Evolutionary conservation across 2,329 filamentous ascomycete genomes (phyloP), one percentile per base, ranked within the genome.

Genomic region (Plectosphaerella sp.): DNA sequence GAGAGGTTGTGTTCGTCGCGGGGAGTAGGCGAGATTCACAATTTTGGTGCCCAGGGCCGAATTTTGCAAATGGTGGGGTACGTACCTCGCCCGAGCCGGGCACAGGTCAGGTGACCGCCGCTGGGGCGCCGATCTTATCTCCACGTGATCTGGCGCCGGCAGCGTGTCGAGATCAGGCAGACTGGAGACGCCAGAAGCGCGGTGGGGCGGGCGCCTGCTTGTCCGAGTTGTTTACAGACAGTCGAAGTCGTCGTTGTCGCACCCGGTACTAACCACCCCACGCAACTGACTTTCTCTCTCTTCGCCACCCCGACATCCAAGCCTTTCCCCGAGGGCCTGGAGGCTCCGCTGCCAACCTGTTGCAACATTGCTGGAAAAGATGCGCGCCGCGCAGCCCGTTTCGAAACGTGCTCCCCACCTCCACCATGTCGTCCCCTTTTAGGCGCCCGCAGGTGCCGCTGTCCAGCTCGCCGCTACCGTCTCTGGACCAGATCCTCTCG

Each of bases 361-460:
- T 65, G 59, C 60, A 57, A 42, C 54, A 50, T 37, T 57, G 33
- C 52, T 53, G 58, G 46, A 54, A 67, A 65, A 66, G 68, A 73
- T 76, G 77, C 75, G 76, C 75, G 58, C 57, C 71, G 73, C 75
- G 76, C 74, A 66, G 66, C 67, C 66, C 61, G 67, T 71, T 51
- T 63, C 64, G 50, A 57, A 63, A 46, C 46, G 61, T 54, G 59
- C 65, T 52, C 66, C 59, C 48, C 56, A 50, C 54, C 61, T 56
- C 50, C 48, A 60, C 49, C 45, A 70, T 71, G 67, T 62, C 68
- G 57, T 58, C 67, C 52, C 55, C 64, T 51, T 60, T 68, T 52
- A 22, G 48, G 58, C 37, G 58, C 65, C 10, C 58, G 66, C 16
- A 58, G 66, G 52, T 65, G 28, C 52, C 69, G 33, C 62, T 65